A percentile compares a stretch with the other conserved stretches of the same genome.
phyloP scores from a whole-genome alignment of 768 basidiomycete species.

The Hemileccinum impolitum region DNA sequence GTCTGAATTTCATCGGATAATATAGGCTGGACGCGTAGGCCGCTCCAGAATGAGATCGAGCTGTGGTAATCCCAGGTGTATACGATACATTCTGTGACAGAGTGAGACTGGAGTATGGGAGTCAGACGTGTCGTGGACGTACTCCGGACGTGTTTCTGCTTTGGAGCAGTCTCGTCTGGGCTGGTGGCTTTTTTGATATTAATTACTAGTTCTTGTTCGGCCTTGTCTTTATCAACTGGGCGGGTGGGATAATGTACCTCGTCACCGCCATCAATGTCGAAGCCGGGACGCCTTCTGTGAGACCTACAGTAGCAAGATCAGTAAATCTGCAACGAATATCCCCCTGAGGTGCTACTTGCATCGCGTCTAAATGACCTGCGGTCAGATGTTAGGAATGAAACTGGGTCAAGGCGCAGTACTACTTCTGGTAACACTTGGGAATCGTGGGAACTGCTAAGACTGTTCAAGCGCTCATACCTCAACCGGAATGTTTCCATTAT shows the following conservation, averaged over 20 bases:
- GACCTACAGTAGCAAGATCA: constrained; percentile 28
- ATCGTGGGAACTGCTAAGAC: constrained; percentile 20
- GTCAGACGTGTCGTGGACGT: constrained; percentile 33
- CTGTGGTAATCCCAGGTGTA: constrained; percentile 99
- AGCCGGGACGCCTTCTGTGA: constrained; percentile 37
- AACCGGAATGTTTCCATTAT: constrained; percentile 17
- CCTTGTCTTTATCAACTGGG: constrained; percentile 98
- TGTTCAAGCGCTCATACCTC: not conserved
- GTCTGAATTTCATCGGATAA: constrained; percentile 96
- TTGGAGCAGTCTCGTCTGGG: constrained; percentile 93
- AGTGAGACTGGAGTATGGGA: constrained; percentile 13
- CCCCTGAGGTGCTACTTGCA: constrained; percentile 21
- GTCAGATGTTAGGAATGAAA: constrained; percentile 2
- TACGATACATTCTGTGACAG: constrained; percentile 82
- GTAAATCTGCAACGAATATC: not conserved
- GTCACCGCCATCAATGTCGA: constrained; percentile 71
- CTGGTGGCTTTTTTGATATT: constrained; percentile 99
- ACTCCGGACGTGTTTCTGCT: constrained; percentile 99
- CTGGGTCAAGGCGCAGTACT: constrained; percentile 10
- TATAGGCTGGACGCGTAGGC: constrained; percentile 94
- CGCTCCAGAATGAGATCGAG: constrained; percentile 97
- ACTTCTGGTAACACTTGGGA: not conserved
- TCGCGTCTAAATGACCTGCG: constrained; percentile 11
- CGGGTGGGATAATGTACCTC: constrained; percentile 90
- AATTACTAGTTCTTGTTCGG: constrained; percentile 87